Evolutionary conservation across 305 asterid species (phyloP).

Genomic region (Fraxinus sp.): DNA sequence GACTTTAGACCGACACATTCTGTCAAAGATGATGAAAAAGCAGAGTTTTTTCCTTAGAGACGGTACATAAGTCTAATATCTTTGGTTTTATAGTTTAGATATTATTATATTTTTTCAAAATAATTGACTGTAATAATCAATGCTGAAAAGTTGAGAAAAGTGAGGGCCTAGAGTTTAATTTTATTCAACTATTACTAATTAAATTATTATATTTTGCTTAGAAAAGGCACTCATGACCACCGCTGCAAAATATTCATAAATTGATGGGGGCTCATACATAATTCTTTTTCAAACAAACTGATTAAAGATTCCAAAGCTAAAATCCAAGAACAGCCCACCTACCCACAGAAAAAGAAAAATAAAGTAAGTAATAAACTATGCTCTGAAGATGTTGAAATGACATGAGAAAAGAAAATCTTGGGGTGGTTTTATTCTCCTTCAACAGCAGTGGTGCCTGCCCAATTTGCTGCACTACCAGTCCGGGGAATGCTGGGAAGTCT

Average conservation of each 20-base stretch:
- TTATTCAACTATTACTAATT: not conserved
- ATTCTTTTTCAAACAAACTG: not conserved
- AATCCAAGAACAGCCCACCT: not conserved
- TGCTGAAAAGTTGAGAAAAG: not conserved
- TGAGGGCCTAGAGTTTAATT: not conserved
- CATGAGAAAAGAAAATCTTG: not conserved
- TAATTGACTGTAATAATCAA: not conserved
- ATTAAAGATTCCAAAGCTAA: not conserved
- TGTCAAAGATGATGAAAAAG: not conserved
- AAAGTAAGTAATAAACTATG: not conserved
- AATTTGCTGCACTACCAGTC: constrained; percentile 51
- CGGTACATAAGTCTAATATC: not conserved
- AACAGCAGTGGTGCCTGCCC: constrained; percentile 28
- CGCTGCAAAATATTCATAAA: not conserved
- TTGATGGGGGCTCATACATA: not conserved
- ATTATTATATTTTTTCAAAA: not conserved
- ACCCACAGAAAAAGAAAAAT: not conserved
- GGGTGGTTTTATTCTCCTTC: constrained; percentile 12
- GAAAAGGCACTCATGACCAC: not conserved
- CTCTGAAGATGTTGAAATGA: not conserved
- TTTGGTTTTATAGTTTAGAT: not conserved
- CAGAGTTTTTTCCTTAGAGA: not conserved
- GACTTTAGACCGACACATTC: not conserved
- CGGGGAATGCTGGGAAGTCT: constrained; percentile 62
- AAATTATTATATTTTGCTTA: not conserved